Conservation (phyloP, 2,329 filamentous ascomycete species). For the Boeremia lycopersici region DNA sequence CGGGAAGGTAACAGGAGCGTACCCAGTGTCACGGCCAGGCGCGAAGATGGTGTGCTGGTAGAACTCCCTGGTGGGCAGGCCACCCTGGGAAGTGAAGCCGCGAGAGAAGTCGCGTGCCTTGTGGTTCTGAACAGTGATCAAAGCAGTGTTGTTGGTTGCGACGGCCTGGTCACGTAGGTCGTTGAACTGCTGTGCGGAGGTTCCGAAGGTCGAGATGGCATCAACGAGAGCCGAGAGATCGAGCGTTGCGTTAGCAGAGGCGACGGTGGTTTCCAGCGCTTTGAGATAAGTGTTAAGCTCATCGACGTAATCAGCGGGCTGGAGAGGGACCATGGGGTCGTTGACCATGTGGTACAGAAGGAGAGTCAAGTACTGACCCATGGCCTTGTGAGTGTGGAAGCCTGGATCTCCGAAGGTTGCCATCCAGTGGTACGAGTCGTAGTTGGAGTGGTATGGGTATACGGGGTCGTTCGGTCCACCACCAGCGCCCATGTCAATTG, state of each 20-base stretch:
- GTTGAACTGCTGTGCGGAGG: slow-evolving; percentile 35
- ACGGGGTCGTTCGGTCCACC: slow-evolving; percentile 49
- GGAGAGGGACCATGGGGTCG: slow-evolving; percentile 48
- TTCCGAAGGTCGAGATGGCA: slow-evolving; percentile 48
- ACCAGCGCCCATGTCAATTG: slow-evolving; percentile 52
- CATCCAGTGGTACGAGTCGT: slow-evolving; percentile 61
- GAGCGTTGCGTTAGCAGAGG: slow-evolving; percentile 36
- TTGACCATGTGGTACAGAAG: slow-evolving; percentile 51
- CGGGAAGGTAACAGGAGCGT: slow-evolving; percentile 47
- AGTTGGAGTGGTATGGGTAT: slow-evolving; percentile 57
- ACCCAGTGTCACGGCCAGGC: slow-evolving; percentile 51
- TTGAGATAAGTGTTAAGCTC: slow-evolving; percentile 47
- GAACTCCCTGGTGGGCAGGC: slow-evolving; percentile 52
- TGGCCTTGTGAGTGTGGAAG: slow-evolving; percentile 56
- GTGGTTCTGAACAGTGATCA: slow-evolving; percentile 50
- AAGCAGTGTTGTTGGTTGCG: slow-evolving; percentile 30
- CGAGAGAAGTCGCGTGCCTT: slow-evolving; percentile 55
- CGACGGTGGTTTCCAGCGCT: slow-evolving; percentile 41
- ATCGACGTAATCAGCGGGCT: slow-evolving; percentile 47
- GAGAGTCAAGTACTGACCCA: slow-evolving; percentile 55
- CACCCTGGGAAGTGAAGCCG: slow-evolving; percentile 54
- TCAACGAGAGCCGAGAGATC: slow-evolving; percentile 39
- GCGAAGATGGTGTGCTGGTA: slow-evolving; percentile 56
- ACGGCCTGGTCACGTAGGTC: slow-evolving; percentile 39
- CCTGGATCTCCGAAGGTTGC: slow-evolving; percentile 57